These are phyloP conservation scores for Knoxdaviesia proteae DNA, from an alignment of 2,329 filamentous ascomycete species.

Conservation along the genomic window DNA sequence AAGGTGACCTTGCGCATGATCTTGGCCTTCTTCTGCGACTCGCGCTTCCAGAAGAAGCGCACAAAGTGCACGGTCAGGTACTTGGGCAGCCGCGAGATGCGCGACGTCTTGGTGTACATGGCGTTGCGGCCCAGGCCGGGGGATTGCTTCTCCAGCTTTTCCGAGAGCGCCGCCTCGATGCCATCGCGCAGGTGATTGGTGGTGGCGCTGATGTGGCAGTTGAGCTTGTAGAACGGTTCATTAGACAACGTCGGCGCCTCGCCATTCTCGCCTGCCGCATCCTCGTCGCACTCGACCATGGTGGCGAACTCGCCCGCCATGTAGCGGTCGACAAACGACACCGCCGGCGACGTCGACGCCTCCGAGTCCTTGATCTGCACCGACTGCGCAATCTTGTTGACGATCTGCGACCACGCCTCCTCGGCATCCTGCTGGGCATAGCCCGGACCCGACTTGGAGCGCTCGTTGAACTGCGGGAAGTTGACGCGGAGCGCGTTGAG, in stretches of 20 bases:
- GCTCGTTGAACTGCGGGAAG: constrained; percentile 88
- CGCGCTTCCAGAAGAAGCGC: constrained; percentile 92
- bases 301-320: constrained; percentile 68
- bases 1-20: constrained; percentile 99
- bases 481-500: constrained; percentile 56
- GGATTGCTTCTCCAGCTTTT: constrained; percentile 82
- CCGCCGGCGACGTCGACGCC: constrained; percentile 22
- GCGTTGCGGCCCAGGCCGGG: constrained; percentile 57
- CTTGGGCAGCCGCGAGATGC: constrained; percentile 75
- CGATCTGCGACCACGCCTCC: constrained; percentile 92
- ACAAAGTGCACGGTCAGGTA: constrained; percentile 96
- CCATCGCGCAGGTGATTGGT: constrained; percentile 87
- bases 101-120: constrained; percentile 74
- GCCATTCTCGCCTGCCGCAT: constrained; percentile 49
- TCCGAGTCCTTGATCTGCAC: constrained; percentile 38
- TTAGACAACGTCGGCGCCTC: constrained; percentile 47
- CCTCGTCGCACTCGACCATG: constrained; percentile 64
- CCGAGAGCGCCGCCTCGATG: constrained; percentile 58
- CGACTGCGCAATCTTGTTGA: constrained; percentile 63
- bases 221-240: constrained; percentile 75
- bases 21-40: constrained; percentile 95
- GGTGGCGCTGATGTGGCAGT: constrained; percentile 77
- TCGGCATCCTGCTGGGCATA: constrained; percentile 98
- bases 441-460: constrained; percentile 57
- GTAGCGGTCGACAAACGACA: constrained; percentile 76